These are phyloP conservation scores for Austropuccinia psidii DNA, from an alignment of 1,284 basidiomycete genomes.

Conservation along the genomic window DNA sequence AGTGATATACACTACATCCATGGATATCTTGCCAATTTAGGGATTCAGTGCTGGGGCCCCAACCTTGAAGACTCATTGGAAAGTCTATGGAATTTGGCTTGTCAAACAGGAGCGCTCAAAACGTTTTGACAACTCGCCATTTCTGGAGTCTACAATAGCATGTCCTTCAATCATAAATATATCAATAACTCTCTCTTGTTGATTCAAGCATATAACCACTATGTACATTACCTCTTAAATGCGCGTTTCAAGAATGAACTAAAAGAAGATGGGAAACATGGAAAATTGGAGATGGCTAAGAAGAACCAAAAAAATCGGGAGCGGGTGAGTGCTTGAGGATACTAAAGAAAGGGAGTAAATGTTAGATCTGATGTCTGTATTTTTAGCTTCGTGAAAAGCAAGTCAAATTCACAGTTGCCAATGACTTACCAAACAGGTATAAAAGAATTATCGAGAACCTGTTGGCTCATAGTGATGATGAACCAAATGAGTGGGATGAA, in stretches of 20 bases:
- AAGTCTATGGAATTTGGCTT: neutral
- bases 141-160: neutral
- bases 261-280: neutral
- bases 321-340: neutral
- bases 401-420: neutral
- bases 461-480: neutral
- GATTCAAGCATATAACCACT: neutral
- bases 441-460: neutral
- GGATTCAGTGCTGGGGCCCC: conserved; percentile 16
- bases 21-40: neutral
- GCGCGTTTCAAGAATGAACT: neutral
- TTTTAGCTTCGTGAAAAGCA: neutral
- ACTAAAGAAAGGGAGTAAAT: too few species aligned
- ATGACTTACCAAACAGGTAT: neutral
- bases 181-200: neutral
- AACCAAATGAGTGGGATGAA: neutral
- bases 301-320: neutral
- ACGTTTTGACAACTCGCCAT: neutral
- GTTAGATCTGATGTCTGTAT: neutral
- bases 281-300: neutral
- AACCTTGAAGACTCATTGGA: conserved; percentile 5
- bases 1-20: neutral
- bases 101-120: too few species aligned
- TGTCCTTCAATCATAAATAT: neutral
- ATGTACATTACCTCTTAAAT: neutral